Percentiles rank a stretch among this genome's conserved stretches.
Conservation (phyloP, 2,329 filamentous ascomycete genomes). For the Microdochium nivale region DNA sequence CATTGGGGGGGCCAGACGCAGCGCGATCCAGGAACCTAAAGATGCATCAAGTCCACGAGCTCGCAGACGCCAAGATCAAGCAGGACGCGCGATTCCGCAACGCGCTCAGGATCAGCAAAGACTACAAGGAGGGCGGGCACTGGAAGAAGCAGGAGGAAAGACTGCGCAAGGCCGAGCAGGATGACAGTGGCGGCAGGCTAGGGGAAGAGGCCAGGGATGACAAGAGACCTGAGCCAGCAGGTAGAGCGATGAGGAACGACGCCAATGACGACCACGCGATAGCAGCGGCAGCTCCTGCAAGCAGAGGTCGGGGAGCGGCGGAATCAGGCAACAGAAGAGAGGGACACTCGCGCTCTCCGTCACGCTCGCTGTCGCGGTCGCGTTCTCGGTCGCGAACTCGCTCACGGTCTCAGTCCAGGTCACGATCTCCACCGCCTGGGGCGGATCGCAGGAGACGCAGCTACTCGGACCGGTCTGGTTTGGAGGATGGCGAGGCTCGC, state of each 20-base stretch:
- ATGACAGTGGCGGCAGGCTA: constrained; percentile 13
- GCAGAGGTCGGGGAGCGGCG: not conserved
- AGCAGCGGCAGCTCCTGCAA: too few species aligned
- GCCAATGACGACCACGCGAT: too few species aligned
- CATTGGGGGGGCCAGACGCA: constrained; percentile 14
- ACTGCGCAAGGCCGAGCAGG: constrained; percentile 33
- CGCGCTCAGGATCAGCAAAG: constrained; percentile 77
- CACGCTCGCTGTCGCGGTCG: not conserved
- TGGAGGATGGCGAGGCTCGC: not conserved
- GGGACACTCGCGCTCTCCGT: not conserved
- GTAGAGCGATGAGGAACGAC: constrained; percentile 1
- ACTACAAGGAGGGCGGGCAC: constrained; percentile 80
- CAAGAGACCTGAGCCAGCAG: not conserved
- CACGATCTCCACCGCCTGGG: not conserved
- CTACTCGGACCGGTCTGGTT: not conserved
- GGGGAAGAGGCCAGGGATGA: not conserved
- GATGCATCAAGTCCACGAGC: constrained; percentile 88
- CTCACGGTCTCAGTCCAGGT: not conserved
- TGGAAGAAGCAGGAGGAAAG: constrained; percentile 79
- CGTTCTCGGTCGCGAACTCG: not conserved
- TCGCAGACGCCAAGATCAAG: constrained; percentile 91
- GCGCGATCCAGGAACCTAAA: constrained; percentile 59
- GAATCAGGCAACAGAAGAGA: not conserved
- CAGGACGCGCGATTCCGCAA: constrained; percentile 83
- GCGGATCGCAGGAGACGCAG: not conserved